phyloP scores from a whole-genome alignment of 2,329 filamentous ascomycete species.

The Diaporthe citriasiana region DNA sequence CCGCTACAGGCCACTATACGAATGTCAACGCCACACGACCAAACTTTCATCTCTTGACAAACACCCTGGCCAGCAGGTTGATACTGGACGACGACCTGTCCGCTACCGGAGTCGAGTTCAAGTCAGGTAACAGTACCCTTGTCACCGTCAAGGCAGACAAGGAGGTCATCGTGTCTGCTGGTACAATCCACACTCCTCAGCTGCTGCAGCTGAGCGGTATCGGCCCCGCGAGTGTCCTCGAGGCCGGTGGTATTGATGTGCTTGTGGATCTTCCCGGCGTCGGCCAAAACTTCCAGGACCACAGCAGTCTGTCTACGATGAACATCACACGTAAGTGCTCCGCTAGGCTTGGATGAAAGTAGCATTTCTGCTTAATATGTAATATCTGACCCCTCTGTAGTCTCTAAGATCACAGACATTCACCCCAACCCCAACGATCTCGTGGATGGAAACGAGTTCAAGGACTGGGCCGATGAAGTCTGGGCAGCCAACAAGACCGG shows the following conservation, averaged over 20 bases:
- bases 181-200: slow-evolving; percentile 56
- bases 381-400: slow-evolving; percentile 6
- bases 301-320: slow-evolving; percentile 52
- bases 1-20: slow-evolving; percentile 54
- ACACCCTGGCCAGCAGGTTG: slow-evolving; percentile 50
- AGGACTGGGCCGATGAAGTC: slow-evolving; percentile 48
- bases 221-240: slow-evolving; percentile 58
- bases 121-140: slow-evolving; percentile 42
- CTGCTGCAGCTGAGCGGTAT: slow-evolving; percentile 55
- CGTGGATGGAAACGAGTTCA: slow-evolving; percentile 45
- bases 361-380: background rate
- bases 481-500: slow-evolving; percentile 50
- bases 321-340: slow-evolving; percentile 47
- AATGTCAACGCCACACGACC: slow-evolving; percentile 45
- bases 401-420: slow-evolving; percentile 29
- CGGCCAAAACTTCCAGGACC: slow-evolving; percentile 65
- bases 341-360: background rate
- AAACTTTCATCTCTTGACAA: slow-evolving; percentile 51
- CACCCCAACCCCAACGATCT: slow-evolving; percentile 50
- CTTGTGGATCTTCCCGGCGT: slow-evolving; percentile 61
- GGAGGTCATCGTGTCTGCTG: slow-evolving; percentile 61
- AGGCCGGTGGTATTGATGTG: slow-evolving; percentile 57
- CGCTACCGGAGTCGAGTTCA: slow-evolving; percentile 52
- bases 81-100: slow-evolving; percentile 42
- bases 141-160: slow-evolving; percentile 49